Evolutionary conservation across 192 early-diverging fungal genomes (phyloP), one percentile per base, ranked within the genome.

Genomic region (Coemansia sp.): DNA sequence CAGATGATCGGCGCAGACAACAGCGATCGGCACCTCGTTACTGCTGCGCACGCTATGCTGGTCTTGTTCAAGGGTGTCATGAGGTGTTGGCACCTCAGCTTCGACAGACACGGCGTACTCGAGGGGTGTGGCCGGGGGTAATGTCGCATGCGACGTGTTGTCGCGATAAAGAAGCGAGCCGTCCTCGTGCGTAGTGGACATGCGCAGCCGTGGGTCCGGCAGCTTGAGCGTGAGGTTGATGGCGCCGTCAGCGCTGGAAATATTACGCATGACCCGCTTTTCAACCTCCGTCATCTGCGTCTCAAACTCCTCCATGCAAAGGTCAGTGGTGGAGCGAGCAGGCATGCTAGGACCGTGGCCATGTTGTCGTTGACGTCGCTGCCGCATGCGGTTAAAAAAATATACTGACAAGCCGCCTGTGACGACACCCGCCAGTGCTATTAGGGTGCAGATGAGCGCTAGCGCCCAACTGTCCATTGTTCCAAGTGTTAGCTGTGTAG

Each of bases 241-340:
- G 15, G 73, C 61, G 29, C 70, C 70, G 64, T 70, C 67, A 31
- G 64, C 58, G 38, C 45, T 51, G 17, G 65, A 40, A 24, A 75
- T 75, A n/a, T 36, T 62, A 42, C 71, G 72, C 58, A 81, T 20
- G 12, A 70, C 69, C 29, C 59, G 53, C 32, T 76, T 75, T 62
- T 81, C 78, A 10, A 55, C 65, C 5, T 66, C 66, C 0, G 73
- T 72, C 66, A 76, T 68, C 20, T 75, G 72, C 10, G 73, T 69
- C 24, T 71, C 70, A 32, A 61, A 65, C 59, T 79, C 72, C 13
- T 74, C 77, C 19, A 41, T 45, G n/a, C 42, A 20, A 7, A 64
- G 31, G 40, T 65, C 62, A 12, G 32, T 19, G 31, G 36, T 27
- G 4, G 67, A 39, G 32, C 22, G 61, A 29, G 13, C 42, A 11